These are phyloP conservation scores for Spergularia bocconei DNA, from an alignment of 148 eudicot genomes.

Conservation along the genomic window DNA sequence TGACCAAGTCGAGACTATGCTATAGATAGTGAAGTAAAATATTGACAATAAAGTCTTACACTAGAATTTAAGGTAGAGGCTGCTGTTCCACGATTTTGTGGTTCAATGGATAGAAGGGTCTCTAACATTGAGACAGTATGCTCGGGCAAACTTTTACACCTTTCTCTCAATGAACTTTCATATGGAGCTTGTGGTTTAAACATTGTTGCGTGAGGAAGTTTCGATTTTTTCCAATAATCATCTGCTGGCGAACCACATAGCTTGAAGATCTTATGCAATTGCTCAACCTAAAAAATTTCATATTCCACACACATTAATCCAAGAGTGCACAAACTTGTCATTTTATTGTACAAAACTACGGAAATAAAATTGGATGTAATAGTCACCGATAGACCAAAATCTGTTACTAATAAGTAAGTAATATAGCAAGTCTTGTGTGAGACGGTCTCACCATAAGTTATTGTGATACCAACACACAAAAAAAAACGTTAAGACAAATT, in stretches of 20 bases:
- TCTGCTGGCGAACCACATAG: conserved; percentile 88
- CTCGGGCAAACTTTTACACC: conserved; percentile 58
- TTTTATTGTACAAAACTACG: no score
- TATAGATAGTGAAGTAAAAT: no score
- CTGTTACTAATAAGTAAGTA: no score
- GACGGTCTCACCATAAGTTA: no score
- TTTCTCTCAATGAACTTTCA: conserved; percentile 61
- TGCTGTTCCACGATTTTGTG: conserved; percentile 74
- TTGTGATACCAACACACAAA: no score
- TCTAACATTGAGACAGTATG: conserved; percentile 55
- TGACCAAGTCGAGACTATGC: no score
- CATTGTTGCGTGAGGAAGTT: conserved; percentile 72
- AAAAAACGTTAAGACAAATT: no score
- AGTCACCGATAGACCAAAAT: no score
- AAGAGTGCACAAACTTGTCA: no score
- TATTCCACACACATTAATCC: neutral
- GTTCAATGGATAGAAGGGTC: conserved; percentile 68
- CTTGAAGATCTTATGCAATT: conserved; percentile 86
- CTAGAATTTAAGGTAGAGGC: conserved; percentile 60
- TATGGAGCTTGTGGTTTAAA: conserved; percentile 87
- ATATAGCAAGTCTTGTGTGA: no score
- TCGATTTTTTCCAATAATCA: conserved; percentile 66
- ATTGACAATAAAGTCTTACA: conserved; percentile 29
- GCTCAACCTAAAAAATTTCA: conserved; percentile 63
- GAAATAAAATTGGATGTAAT: no score